Percentiles rank a stretch among this genome's conserved stretches.
Evolutionary conservation across 2,329 filamentous ascomycete genomes (phyloP).

Genomic region (Exophiala mesophila): DNA sequence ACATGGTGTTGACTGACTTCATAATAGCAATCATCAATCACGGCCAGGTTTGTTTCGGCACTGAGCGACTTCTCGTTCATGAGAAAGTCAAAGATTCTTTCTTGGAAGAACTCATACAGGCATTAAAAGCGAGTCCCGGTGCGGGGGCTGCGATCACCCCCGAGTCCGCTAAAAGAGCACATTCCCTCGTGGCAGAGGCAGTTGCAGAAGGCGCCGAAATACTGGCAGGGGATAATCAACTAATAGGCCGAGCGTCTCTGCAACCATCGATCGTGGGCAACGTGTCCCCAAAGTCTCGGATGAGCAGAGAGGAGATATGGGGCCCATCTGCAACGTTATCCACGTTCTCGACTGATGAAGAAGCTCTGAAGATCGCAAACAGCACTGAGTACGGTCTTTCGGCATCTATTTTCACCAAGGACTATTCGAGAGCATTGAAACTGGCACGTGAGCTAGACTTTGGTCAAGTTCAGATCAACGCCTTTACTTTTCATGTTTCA

Average conservation of each 20-base stretch:
- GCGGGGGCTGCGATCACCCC: conserved; percentile 70
- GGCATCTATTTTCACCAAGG: conserved; percentile 8
- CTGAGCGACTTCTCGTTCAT: conserved; percentile 84
- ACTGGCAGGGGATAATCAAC: conserved; percentile 73
- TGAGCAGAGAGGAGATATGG: conserved; percentile 91
- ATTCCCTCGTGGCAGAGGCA: conserved; percentile 72
- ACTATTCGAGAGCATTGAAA: conserved; percentile 2
- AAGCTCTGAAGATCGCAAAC: conserved; percentile 81
- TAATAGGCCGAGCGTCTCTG: conserved; percentile 69
- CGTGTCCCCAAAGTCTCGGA: conserved; percentile 70
- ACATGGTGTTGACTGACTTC: too few relatives aligned
- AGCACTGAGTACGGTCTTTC: conserved; percentile 71
- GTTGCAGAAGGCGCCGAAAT: conserved; percentile 71
- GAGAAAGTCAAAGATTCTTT: conserved; percentile 80
- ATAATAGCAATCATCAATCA: conserved; percentile 86
- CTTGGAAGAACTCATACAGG: conserved; percentile 66
- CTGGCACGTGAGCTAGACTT: conserved; percentile 10
- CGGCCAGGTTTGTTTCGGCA: conserved; percentile 86
- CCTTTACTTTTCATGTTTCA: conserved; percentile 2
- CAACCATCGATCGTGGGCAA: conserved; percentile 72
- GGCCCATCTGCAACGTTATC: conserved; percentile 83
- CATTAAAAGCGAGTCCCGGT: conserved; percentile 76
- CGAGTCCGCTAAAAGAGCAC: conserved; percentile 72
- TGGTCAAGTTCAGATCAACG: conserved; percentile 14
- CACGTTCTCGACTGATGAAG: conserved; percentile 72